A percentile compares a stretch with the other conserved stretches of the same genome.
phyloP scores from a whole-genome alignment of 2,329 filamentous ascomycete species.

The Penicillium frequentans region DNA sequence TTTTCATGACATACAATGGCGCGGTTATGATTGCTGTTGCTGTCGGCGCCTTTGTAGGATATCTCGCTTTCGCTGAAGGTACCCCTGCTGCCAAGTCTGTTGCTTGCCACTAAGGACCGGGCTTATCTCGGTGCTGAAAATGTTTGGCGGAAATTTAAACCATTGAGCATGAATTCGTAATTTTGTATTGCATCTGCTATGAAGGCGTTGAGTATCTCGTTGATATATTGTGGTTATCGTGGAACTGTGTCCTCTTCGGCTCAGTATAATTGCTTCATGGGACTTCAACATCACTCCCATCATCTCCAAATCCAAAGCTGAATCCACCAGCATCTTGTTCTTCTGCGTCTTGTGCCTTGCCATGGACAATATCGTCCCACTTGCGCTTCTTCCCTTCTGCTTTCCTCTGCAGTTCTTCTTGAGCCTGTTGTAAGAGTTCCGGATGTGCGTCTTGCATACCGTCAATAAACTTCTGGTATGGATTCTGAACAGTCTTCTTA shows the following conservation, averaged over 20 bases:
- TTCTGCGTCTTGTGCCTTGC: conserved; percentile 41
- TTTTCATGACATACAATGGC: conserved; percentile 99
- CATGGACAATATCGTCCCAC: conserved; percentile 77
- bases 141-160: neutral
- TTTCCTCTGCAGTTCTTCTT: conserved; percentile 65
- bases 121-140: neutral
- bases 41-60: conserved; percentile 84
- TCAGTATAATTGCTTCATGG: conserved; percentile 32
- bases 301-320: conserved; percentile 65
- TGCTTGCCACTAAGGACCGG: conserved; percentile 73
- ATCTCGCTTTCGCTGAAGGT: conserved; percentile 73
- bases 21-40: conserved; percentile 94
- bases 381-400: conserved; percentile 70
- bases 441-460: conserved; percentile 65
- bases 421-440: conserved; percentile 64
- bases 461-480: conserved; percentile 72
- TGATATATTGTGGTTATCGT: neutral
- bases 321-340: conserved; percentile 47
- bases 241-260: neutral
- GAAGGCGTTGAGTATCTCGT: neutral
- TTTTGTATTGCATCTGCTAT: neutral
- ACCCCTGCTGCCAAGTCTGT: conserved; percentile 77
- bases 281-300: conserved; percentile 55
- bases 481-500: conserved; percentile 66
- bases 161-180: neutral